A percentile compares a stretch with the other conserved stretches of the same genome.
phyloP scores from a whole-genome alignment of 331 rosid genomes.

The Malus hybrid region DNA sequence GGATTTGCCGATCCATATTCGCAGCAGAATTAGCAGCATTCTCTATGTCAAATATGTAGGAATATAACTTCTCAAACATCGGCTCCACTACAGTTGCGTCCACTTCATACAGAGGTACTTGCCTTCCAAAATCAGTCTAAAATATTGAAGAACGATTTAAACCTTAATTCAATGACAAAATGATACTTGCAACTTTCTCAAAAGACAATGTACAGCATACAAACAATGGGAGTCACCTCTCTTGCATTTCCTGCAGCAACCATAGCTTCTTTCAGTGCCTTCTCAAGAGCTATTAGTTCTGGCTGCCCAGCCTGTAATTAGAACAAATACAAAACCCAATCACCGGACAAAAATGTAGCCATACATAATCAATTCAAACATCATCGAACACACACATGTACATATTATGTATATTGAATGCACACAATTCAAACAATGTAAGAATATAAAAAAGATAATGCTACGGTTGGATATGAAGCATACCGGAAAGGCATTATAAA shows the following conservation, averaged over 20 bases:
- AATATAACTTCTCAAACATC: slow-evolving; percentile 69
- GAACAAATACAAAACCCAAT: neutral
- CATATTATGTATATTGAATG: neutral
- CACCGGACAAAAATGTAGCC: neutral
- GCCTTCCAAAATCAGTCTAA: slow-evolving; percentile 87
- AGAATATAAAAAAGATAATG: neutral
- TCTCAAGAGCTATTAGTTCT: slow-evolving; percentile 84
- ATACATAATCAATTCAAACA: neutral
- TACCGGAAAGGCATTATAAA: slow-evolving; percentile 77
- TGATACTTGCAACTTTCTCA: neutral
- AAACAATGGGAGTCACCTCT: slow-evolving; percentile 51
- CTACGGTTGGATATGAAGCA: slow-evolving; percentile 9
- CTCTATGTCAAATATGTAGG: slow-evolving; percentile 67
- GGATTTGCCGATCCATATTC: slow-evolving; percentile 55
- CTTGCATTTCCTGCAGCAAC: slow-evolving; percentile 78
- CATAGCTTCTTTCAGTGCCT: slow-evolving; percentile 73
- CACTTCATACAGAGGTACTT: slow-evolving; percentile 79
- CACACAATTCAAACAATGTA: neutral
- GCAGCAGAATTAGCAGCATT: slow-evolving; percentile 34
- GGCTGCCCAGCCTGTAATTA: slow-evolving; percentile 74
- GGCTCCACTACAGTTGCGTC: slow-evolving; percentile 88
- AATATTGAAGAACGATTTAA: slow-evolving; percentile 13
- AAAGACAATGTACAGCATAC: neutral
- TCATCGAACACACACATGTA: neutral
- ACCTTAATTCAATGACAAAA: neutral